Conservation (phyloP, 2,329 filamentous ascomycete genomes). For the Ceratocystis papillata region DNA sequence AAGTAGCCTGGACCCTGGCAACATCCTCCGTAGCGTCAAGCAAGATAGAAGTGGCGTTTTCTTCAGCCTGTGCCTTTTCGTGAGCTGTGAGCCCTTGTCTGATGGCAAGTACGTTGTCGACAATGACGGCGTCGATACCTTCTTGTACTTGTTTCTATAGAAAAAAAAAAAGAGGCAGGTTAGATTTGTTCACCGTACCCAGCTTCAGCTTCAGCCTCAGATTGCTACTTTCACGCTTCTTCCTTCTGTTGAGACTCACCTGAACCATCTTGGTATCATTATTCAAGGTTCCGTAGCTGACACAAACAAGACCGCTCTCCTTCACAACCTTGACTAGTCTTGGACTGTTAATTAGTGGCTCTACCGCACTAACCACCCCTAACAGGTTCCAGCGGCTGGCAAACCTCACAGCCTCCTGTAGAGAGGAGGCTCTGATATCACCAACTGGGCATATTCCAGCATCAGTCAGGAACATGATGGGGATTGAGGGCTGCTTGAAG, state of each 20-base stretch:
- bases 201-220: neutral
- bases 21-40: slow-evolving; percentile 2
- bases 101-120: slow-evolving; percentile 87
- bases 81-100: slow-evolving; percentile 66
- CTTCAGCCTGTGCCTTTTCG: slow-evolving; percentile 18
- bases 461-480: slow-evolving; percentile 87
- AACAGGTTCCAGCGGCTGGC: slow-evolving; percentile 89
- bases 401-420: slow-evolving; percentile 93
- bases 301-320: slow-evolving; percentile 84
- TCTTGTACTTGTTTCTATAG: slow-evolving; percentile 74
- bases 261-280: slow-evolving; percentile 79
- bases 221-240: slow-evolving; percentile 16
- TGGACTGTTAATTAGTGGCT: slow-evolving; percentile 80
- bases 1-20: neutral
- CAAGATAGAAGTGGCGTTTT: slow-evolving; percentile 6
- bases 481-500: slow-evolving; percentile 95
- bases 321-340: slow-evolving; percentile 86
- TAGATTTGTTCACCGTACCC: slow-evolving; percentile 1
- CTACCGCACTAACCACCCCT: slow-evolving; percentile 79
- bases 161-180: slow-evolving; percentile 22
- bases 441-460: slow-evolving; percentile 71
- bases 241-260: slow-evolving; percentile 42
- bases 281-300: slow-evolving; percentile 85
- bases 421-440: slow-evolving; percentile 77
- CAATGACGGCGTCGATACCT: slow-evolving; percentile 95